Base-by-base conservation (phyloP, 768 basidiomycete species). In the Mycena vulgaris region DNA sequence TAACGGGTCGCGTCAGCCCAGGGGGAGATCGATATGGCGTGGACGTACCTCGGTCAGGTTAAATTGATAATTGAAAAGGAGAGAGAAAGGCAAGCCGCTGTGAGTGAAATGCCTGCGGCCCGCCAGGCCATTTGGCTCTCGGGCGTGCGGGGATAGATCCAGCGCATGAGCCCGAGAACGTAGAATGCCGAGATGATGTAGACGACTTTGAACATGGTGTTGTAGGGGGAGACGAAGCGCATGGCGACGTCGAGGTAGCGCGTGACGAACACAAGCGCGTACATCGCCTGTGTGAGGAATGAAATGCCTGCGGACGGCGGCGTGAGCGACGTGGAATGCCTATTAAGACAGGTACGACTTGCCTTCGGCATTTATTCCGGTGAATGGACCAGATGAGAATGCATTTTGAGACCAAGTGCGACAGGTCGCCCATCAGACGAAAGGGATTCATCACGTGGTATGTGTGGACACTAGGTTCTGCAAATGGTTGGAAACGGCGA, bases 271-370 rank as follows among this genome's bases (percentile, higher is more conserved):
- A 95, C 92, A 57, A 85, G 82, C 64, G 90, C 87, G 78, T 95
- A 95, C 62, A 94, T 86, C 2, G 86, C 86, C 76, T 95, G 93
- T 0, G 93, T 92, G 81, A 94, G 93, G 89, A 93, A 93, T 35
- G 92, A 93, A 68, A 94, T 91, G 37, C 92, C 92, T 89, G 31
- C 35, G 28, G 35, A 53, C 25, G 35, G 42, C 25, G 17, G 25
- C 28, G 28, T 52, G 57, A 61, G 45, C 19, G 37, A 61, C 40
- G 37, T 30, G 61, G 16, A 25, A 31, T 28, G 28, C 5, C 37
- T 42, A 53, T 28, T 31, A 28, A 35, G 37, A 40, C 7, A 39
- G 28, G 39, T 49, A 30, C 17, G 17, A 60, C 64, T 37, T 19
- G 25, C 69, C 69, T 63, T 71, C 64, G n/a, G 70, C 70, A 14